Percentiles rank a stretch among this genome's conserved stretches.
Conservation (phyloP, 176 grass and related monocot species). For the Lolium perenne region DNA sequence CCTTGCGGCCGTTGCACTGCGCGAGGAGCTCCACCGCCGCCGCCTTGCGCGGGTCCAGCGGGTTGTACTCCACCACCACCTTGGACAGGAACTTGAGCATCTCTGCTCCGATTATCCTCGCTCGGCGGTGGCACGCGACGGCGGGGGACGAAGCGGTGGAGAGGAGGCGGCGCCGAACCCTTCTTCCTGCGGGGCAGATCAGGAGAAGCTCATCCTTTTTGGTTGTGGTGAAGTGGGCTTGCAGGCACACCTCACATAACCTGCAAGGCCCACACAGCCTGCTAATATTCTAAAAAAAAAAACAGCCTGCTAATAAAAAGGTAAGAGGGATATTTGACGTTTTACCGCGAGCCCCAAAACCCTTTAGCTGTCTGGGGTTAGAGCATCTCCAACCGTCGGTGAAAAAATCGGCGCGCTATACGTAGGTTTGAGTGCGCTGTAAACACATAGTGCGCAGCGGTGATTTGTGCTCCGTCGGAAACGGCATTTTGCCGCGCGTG, state of each 20-base stretch:
- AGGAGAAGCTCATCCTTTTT: neutral
- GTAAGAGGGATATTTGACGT: too few species aligned
- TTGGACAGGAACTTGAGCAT: constrained; percentile 95
- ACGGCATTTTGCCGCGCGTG: too few species aligned
- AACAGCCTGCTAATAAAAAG: too few species aligned
- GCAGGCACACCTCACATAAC: neutral
- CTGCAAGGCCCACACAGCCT: neutral
- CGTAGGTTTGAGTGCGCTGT: too few species aligned
- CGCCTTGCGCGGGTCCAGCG: constrained; percentile 87
- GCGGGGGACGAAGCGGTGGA: neutral
- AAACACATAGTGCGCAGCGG: too few species aligned
- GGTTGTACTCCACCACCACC: constrained; percentile 84
- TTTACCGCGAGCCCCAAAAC: too few species aligned
- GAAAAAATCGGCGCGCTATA: too few species aligned
- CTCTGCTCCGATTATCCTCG: neutral
- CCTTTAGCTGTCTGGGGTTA: too few species aligned
- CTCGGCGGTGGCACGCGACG: neutral
- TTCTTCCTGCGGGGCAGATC: constrained; percentile 4
- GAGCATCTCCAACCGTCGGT: too few species aligned
- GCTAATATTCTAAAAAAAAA: neutral
- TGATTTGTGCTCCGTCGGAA: too few species aligned
- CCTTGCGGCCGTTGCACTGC: constrained; percentile 92
- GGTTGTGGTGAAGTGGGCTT: neutral
- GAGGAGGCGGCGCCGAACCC: neutral
- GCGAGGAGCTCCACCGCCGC: constrained; percentile 91